Base-by-base conservation (phyloP, 495 filamentous ascomycete genomes). In the Cladorrhinum samala region DNA sequence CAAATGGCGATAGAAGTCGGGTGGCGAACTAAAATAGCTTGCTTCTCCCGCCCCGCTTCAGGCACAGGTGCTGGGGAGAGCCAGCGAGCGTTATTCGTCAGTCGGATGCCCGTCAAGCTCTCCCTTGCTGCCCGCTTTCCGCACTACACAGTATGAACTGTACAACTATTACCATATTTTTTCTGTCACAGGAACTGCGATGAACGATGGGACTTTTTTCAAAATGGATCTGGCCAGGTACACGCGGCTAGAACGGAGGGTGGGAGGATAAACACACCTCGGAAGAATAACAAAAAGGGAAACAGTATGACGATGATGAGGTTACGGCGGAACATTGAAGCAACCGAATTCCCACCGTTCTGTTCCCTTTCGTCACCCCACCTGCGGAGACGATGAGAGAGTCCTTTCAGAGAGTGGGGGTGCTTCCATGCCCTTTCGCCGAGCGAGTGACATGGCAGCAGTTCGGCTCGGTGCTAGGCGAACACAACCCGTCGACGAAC, bases 291-390 rank as follows among this genome's bases (percentile, higher is more conserved):
- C n/a, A n/a, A 48, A 49, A 37, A 33, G 45, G 37, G 45, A 27
- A 40, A 53, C 37, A 53, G 49, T 52, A 45, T 5, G 9, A 27
- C 42, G 24, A 20, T 18, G 21, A 40, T 57, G 54, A 49, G 42
- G 38, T 21, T 38, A 24, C 30, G 43, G 45, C n/a, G 45, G 13
- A 17, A 41, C 42, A 19, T 49, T 33, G 23, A 40, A 38, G n/a
- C 49, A 38, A 25, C 24, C 2, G 33, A n/a, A 20, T 20, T 40
- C 20, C 30, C 45, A 20, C 37, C 14, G 11, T 50, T 42, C 36
- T 48, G 44, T 6, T 49, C 59, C 55, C 49, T 50, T 55, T 58
- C 49, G 53, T 58, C 56, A 62, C 55, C 59, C 55, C 59, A 49
- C 52, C 40, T 19, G 37, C 23, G 49, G 49, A 48, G n/a, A 20